phyloP scores from a whole-genome alignment of 2,329 filamentous ascomycete genomes.

The Microcera coccophila region DNA sequence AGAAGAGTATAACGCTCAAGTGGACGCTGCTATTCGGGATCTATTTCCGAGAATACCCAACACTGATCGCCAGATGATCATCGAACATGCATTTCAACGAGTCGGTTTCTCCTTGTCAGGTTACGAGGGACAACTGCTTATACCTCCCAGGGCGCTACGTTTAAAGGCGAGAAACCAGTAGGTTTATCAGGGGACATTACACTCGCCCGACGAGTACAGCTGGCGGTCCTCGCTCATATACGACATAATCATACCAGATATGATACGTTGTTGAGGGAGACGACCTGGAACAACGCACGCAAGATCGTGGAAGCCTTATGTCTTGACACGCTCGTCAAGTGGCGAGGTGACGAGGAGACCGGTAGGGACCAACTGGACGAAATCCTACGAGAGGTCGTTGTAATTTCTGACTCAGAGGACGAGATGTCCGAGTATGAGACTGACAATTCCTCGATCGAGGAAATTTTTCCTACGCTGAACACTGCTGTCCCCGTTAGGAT shows the following conservation, averaged over 20 bases:
- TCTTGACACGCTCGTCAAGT: conserved; percentile 64
- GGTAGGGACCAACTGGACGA: conserved; percentile 65
- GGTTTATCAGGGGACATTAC: conserved; percentile 54
- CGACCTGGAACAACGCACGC: conserved; percentile 56
- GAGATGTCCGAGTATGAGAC: conserved; percentile 39
- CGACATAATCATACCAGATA: conserved; percentile 64
- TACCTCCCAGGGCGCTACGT: conserved; percentile 43
- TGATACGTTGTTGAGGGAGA: conserved; percentile 57
- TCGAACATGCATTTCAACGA: conserved; percentile 60
- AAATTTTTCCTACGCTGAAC: conserved; percentile 12
- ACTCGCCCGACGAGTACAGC: conserved; percentile 59
- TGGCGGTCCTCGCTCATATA: conserved; percentile 64
- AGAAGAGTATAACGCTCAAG: conserved; percentile 58
- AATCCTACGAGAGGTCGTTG: conserved; percentile 62
- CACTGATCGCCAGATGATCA: conserved; percentile 59
- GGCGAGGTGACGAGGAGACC: conserved; percentile 67
- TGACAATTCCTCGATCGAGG: conserved; percentile 32
- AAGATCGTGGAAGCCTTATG: conserved; percentile 59
- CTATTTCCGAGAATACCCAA: conserved; percentile 63
- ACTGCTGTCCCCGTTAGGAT: conserved; percentile 7
- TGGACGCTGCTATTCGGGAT: conserved; percentile 59
- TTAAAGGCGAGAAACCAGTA: conserved; percentile 53
- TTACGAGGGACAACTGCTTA: conserved; percentile 13
- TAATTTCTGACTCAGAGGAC: conserved; percentile 59
- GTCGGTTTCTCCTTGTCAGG: conserved; percentile 37